Conservation (phyloP, 1,139 yeast species). For the Lodderomyces metapsilosis region DNA sequence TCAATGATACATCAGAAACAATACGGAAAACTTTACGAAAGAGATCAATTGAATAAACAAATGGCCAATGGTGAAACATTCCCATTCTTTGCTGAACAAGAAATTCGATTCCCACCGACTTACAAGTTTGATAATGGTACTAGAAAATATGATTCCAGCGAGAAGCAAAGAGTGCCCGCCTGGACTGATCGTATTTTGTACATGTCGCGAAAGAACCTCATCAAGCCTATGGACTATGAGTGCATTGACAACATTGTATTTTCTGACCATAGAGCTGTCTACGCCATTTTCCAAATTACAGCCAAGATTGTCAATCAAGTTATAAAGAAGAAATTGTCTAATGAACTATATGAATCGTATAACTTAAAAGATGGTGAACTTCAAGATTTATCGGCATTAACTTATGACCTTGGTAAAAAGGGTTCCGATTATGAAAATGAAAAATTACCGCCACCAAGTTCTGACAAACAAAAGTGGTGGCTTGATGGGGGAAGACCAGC, state of each 20-base stretch:
- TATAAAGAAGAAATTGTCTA: slow-evolving; percentile 55
- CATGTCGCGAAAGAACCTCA: slow-evolving; percentile 46
- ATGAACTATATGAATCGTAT: slow-evolving; percentile 58
- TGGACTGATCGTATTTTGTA: slow-evolving; percentile 86
- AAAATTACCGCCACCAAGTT: slow-evolving; percentile 82
- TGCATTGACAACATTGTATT: slow-evolving; percentile 61
- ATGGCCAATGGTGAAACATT: slow-evolving; percentile 68
- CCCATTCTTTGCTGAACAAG: slow-evolving; percentile 70
- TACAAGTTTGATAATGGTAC: slow-evolving; percentile 90
- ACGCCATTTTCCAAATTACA: slow-evolving; percentile 66
- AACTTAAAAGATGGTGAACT: slow-evolving; percentile 44
- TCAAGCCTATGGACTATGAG: slow-evolving; percentile 66
- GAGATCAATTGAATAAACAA: slow-evolving; percentile 77
- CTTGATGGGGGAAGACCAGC: slow-evolving; percentile 74
- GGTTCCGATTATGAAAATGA: slow-evolving; percentile 20
- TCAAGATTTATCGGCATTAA: slow-evolving; percentile 32
- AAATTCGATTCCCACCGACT: slow-evolving; percentile 80
- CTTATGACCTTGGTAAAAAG: slow-evolving; percentile 24
- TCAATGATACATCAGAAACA: slow-evolving; percentile 49
- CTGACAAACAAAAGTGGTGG: slow-evolving; percentile 91
- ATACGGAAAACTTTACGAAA: slow-evolving; percentile 54
- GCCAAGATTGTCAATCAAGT: slow-evolving; percentile 71
- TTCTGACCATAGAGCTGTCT: slow-evolving; percentile 94
- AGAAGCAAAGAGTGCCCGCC: slow-evolving; percentile 90
- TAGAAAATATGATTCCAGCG: slow-evolving; percentile 75